Base-by-base conservation (phyloP, 495 filamentous ascomycete species). In the Patellaria atrata region DNA sequence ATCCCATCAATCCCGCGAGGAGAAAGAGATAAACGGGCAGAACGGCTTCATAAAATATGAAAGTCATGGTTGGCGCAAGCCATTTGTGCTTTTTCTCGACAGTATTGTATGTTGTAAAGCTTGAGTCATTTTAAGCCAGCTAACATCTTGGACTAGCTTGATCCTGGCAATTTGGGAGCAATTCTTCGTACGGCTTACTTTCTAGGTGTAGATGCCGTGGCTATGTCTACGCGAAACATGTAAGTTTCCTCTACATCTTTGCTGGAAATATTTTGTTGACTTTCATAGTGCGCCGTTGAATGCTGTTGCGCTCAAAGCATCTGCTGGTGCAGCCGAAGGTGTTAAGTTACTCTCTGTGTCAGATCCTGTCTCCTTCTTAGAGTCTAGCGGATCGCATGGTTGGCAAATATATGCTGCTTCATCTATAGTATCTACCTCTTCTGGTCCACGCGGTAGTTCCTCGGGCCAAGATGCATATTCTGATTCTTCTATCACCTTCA, bases 81-180 rank as follows among this genome's bases (percentile, higher is more conserved):
- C 89, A 0, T 65, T 97, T 20, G 59, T 92, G 12, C 57, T 96
- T 9, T 60, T 93, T 22, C 60, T 94, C 8, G 82, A 97, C 44
- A 73, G 75, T n/a, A 73, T 97, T 28, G 50, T 60, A 41, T 35
- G 51, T 44, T 10, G 7, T 10, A 19, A 22, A 25, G 12, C 7
- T 17, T n/a, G 34, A 14, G 7, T 20, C 16, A 3, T 5, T 19
- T 5, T 45, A n/a, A 30, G 13, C 28, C 7, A 38, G 19, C 30
- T 55, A 34, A 52, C 15, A 16, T 3, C n/a, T 21, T 22, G 16
- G 12, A 3, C n/a, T 44, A 59, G 56, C 56, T 80, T 6, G 87
- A 97, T 55, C 74, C 82, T 2, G 85, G 82, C 1, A 97, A 97
- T 53, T 60, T 94, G 2, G 89, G 89, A 18, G 78, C 76, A 2